A percentile compares a stretch with the other conserved stretches of the same genome.
phyloP scores from a whole-genome alignment of 805 yeast species.

The Cyberlindnera mississippiensis region DNA sequence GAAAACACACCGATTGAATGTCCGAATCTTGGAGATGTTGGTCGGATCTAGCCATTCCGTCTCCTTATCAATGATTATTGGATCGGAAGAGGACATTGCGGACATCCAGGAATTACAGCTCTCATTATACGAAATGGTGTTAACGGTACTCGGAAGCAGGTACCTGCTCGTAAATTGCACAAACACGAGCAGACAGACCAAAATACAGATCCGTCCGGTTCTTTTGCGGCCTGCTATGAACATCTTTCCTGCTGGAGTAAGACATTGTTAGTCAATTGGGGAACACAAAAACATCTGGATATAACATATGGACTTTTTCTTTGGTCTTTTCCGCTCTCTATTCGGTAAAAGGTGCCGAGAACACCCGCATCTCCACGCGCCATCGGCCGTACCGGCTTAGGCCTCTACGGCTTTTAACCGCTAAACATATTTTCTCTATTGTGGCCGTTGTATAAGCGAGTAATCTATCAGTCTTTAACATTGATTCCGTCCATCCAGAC shows the following conservation, averaged over 20 bases:
- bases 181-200: neutral
- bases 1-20: constrained; percentile 10
- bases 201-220: neutral
- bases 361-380: no score
- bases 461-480: neutral
- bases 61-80: neutral
- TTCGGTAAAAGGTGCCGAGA: no score
- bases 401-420: no score
- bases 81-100: neutral
- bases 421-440: no score
- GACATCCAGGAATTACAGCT: neutral
- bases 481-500: constrained; percentile 23
- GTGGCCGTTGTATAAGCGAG: no score
- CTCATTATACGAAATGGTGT: no score
- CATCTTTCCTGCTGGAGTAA: no score
- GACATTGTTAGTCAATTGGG: no score
- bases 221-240: no score
- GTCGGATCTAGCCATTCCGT: neutral
- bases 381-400: neutral
- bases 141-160: neutral
- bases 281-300: no score
- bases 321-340: no score
- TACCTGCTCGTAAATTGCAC: neutral
- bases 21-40: constrained; percentile 2
- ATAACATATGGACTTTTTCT: no score